Percentiles rank a stretch among this genome's conserved stretches.
Conservation (phyloP, 2,329 filamentous ascomycete genomes). For the Scedosporium aurantiacum region DNA sequence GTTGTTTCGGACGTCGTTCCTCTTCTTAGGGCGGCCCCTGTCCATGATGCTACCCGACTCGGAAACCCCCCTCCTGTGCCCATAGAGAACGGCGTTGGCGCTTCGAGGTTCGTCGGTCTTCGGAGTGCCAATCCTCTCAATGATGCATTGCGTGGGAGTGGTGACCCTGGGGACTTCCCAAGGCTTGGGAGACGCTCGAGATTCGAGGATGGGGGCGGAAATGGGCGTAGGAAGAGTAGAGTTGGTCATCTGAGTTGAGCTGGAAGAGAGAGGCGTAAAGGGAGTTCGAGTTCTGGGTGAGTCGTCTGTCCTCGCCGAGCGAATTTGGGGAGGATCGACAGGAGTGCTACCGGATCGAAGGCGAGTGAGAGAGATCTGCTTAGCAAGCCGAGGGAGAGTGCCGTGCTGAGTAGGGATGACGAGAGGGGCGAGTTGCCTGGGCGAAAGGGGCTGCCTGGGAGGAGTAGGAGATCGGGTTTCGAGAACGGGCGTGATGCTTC, state of each 20-base stretch:
- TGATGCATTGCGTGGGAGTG: constrained; percentile 17
- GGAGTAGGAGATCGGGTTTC: neutral
- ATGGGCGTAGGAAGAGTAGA: constrained; percentile 36
- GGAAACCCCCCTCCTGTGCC: constrained; percentile 43
- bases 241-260: constrained; percentile 24
- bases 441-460: constrained; percentile 28
- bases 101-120: constrained; percentile 21
- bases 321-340: constrained; percentile 25
- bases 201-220: constrained; percentile 34
- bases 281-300: constrained; percentile 35
- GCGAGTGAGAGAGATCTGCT: constrained; percentile 31
- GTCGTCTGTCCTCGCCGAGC: constrained; percentile 31
- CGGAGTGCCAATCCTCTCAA: constrained; percentile 14
- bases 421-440: constrained; percentile 43
- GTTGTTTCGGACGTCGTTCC: constrained; percentile 30
- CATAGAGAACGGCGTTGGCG: constrained; percentile 14
- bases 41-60: constrained; percentile 51
- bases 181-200: constrained; percentile 29
- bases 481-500: neutral
- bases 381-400: constrained; percentile 20
- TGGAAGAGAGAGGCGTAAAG: constrained; percentile 34
- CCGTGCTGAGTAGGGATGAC: constrained; percentile 37
- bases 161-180: constrained; percentile 27
- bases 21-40: constrained; percentile 48
- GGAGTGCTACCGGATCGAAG: constrained; percentile 34